These are phyloP conservation scores for Apiospora hydei DNA, from an alignment of 2,329 filamentous ascomycete species.

Conservation along the genomic window DNA sequence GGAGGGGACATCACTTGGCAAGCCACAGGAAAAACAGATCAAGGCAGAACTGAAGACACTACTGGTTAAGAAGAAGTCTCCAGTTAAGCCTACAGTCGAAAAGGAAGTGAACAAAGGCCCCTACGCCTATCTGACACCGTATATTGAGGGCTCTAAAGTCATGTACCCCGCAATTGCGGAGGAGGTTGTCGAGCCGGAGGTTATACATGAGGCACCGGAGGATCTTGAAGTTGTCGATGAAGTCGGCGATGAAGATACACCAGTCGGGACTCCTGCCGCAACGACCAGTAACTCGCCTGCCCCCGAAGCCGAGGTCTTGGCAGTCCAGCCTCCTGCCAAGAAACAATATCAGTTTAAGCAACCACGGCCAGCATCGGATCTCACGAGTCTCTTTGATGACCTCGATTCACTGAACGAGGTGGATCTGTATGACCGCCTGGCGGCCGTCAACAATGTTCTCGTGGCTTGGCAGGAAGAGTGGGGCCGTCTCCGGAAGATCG, in stretches of 20 bases:
- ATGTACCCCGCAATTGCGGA: conserved; percentile 36
- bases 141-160: conserved; percentile 35
- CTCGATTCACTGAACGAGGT: conserved; percentile 55
- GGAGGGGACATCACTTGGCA: neutral
- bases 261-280: conserved; percentile 36
- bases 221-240: conserved; percentile 35
- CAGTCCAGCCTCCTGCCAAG: conserved; percentile 27
- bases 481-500: conserved; percentile 55
- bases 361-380: conserved; percentile 58
- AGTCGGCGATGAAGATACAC: conserved; percentile 36
- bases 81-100: neutral
- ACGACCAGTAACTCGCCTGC: conserved; percentile 45
- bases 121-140: conserved; percentile 40
- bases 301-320: conserved; percentile 36
- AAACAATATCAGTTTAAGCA: conserved; percentile 57
- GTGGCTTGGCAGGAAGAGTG: conserved; percentile 63
- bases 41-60: neutral
- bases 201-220: conserved; percentile 32
- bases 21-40: neutral
- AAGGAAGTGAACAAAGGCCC: conserved; percentile 29
- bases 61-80: neutral
- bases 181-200: conserved; percentile 30
- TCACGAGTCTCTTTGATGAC: conserved; percentile 55
- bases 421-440: conserved; percentile 54
- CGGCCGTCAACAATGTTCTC: conserved; percentile 54